Conservation (phyloP, 140 eudicot genomes). For the Senecio squalidus region DNA sequence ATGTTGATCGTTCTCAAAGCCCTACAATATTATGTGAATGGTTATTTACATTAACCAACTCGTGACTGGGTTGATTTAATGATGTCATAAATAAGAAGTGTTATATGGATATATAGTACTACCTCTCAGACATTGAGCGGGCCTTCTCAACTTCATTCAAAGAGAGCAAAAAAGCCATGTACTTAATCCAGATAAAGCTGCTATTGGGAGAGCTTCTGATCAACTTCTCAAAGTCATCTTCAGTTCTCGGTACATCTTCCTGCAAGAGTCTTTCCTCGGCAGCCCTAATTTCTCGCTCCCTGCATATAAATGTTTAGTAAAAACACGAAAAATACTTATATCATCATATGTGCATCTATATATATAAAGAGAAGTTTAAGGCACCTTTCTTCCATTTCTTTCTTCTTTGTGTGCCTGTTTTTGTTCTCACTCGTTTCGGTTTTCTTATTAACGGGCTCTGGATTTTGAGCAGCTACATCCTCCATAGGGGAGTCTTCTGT, state of each 20-base stretch:
- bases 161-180: slow-evolving; percentile 65
- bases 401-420: slow-evolving; percentile 53
- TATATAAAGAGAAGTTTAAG: neutral
- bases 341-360: neutral
- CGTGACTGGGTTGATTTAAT: neutral
- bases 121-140: slow-evolving; percentile 86
- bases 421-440: slow-evolving; percentile 36
- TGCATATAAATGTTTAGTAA: slow-evolving; percentile 8
- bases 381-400: slow-evolving; percentile 74
- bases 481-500: slow-evolving; percentile 35
- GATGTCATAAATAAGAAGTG: too few relatives aligned
- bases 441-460: slow-evolving; percentile 26
- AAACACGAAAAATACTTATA: neutral
- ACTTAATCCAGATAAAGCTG: slow-evolving; percentile 91
- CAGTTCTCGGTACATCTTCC: slow-evolving; percentile 60
- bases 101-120: neutral
- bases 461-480: slow-evolving; percentile 21
- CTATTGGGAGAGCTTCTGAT: slow-evolving; percentile 81
- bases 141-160: slow-evolving; percentile 78
- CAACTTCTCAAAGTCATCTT: slow-evolving; percentile 82
- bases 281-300: slow-evolving; percentile 81
- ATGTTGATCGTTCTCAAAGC: slow-evolving; percentile 86
- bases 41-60: neutral
- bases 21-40: slow-evolving; percentile 33
- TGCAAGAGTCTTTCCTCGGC: slow-evolving; percentile 78